Conservation (phyloP, 768 basidiomycete genomes). For the Amanita rimosa region DNA sequence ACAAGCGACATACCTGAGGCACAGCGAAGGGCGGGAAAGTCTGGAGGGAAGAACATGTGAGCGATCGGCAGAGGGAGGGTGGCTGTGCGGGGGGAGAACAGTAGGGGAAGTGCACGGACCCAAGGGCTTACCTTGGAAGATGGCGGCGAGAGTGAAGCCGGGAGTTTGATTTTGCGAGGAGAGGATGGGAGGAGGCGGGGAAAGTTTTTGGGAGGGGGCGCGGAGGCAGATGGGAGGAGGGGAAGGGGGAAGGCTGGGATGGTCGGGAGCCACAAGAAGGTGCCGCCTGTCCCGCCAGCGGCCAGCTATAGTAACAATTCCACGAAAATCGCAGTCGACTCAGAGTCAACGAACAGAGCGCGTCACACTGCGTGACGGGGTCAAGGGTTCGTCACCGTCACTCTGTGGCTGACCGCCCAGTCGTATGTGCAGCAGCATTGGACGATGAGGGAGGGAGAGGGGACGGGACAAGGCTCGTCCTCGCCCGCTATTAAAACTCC, state of each 20-base stretch:
- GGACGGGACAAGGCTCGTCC: background rate
- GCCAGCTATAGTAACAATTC: slow-evolving; percentile 9
- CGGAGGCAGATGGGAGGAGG: background rate
- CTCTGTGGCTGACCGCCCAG: background rate
- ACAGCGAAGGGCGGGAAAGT: slow-evolving; percentile 1
- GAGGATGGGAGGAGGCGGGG: background rate
- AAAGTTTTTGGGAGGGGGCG: background rate
- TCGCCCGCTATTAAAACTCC: slow-evolving; percentile 1
- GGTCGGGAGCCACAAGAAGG: slow-evolving; percentile 2
- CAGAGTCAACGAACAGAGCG: slow-evolving; percentile 8
- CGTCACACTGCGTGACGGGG: slow-evolving; percentile 9
- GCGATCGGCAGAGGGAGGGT: slow-evolving; percentile 7
- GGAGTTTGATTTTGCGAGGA: slow-evolving; percentile 8
- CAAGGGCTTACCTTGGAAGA: slow-evolving; percentile 3
- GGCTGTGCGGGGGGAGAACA: slow-evolving; percentile 4
- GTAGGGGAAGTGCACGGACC: slow-evolving; percentile 8
- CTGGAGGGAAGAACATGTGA: slow-evolving; percentile 5
- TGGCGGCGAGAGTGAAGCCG: slow-evolving; percentile 4
- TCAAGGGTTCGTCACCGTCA: slow-evolving; percentile 9
- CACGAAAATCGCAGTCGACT: slow-evolving; percentile 5
- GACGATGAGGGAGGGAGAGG: background rate
- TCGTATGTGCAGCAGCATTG: background rate
- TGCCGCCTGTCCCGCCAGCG: slow-evolving; percentile 9
- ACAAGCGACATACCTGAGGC: slow-evolving; percentile 5
- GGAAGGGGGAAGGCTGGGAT: background rate